Evolutionary conservation across 78 protist species (phyloP).

Genomic region (Dictyostelium purpureum): DNA sequence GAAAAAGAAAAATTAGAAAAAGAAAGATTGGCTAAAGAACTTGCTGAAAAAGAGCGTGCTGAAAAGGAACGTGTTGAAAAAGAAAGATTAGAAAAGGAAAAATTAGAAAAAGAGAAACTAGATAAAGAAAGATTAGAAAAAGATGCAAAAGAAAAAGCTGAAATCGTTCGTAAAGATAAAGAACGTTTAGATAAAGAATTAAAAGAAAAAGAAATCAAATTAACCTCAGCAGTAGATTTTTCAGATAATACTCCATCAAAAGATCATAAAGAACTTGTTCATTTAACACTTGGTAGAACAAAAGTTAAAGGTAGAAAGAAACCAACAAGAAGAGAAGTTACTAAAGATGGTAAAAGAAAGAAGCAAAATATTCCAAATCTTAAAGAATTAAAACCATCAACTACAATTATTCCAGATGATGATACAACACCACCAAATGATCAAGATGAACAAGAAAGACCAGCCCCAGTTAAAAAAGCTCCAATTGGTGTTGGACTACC

Average conservation of each 20-base stretch:
- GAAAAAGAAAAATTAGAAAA: neutral
- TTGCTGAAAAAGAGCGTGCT: neutral
- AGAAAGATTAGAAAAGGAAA: neutral
- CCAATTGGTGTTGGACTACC: conserved; percentile 16
- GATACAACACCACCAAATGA: neutral
- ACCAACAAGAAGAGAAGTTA: conserved; percentile 47
- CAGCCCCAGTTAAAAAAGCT: neutral
- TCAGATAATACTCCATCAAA: neutral
- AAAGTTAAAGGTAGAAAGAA: conserved; percentile 47
- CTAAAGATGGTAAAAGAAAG: conserved; percentile 41
- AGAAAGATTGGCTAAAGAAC: conserved; percentile 11
- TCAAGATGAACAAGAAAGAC: neutral
- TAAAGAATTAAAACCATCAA: conserved; percentile 20
- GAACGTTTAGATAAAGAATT: conserved; percentile 4
- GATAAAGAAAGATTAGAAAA: neutral
- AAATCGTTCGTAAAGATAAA: neutral
- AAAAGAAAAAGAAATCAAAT: neutral
- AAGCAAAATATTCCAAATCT: conserved; percentile 34
- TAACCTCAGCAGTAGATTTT: neutral
- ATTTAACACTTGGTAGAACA: conserved; percentile 58
- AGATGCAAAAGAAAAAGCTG: neutral
- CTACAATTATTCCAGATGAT: neutral
- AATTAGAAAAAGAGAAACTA: neutral
- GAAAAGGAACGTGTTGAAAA: neutral
- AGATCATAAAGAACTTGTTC: conserved; percentile 34